These are phyloP conservation scores for Vitis cinerea DNA, from an alignment of 164 flowering plant genomes.

Conservation along the genomic window DNA sequence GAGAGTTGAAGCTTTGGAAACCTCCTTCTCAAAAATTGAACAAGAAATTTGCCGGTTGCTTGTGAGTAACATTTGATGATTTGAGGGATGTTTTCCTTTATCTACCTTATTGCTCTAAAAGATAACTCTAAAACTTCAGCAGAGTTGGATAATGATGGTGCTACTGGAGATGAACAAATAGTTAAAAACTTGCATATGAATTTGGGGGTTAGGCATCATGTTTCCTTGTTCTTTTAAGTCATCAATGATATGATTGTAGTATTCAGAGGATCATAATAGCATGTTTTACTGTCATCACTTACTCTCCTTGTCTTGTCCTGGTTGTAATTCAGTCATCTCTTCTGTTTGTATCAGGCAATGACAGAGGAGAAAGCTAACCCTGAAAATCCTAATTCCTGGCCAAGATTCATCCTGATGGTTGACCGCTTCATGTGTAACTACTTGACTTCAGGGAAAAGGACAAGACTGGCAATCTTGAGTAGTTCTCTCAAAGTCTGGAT, in stretches of 20 bases:
- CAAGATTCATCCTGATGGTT: constrained; percentile 74
- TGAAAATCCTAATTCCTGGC: constrained; percentile 82
- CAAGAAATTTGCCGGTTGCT: constrained; percentile 83
- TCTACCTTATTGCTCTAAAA: not conserved
- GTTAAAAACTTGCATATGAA: not conserved
- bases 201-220: not conserved
- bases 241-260: no score
- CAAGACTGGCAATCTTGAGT: constrained; percentile 72
- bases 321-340: not conserved
- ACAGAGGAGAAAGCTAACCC: constrained; percentile 53
- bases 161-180: not conserved
- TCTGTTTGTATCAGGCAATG: constrained; percentile 46
- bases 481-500: constrained; percentile 96
- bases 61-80: constrained; percentile 45
- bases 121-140: not conserved
- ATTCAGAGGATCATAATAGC: no score
- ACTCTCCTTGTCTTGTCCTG: not conserved
- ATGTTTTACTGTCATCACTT: not conserved
- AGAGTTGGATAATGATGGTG: not conserved
- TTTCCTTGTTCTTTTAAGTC: no score
- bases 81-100: not conserved
- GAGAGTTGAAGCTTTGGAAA: constrained; percentile 90
- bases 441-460: constrained; percentile 79
- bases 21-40: constrained; percentile 89
- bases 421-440: constrained; percentile 79